phyloP scores from a whole-genome alignment of 208 protist species.

The Trypanosoma caninum region DNA sequence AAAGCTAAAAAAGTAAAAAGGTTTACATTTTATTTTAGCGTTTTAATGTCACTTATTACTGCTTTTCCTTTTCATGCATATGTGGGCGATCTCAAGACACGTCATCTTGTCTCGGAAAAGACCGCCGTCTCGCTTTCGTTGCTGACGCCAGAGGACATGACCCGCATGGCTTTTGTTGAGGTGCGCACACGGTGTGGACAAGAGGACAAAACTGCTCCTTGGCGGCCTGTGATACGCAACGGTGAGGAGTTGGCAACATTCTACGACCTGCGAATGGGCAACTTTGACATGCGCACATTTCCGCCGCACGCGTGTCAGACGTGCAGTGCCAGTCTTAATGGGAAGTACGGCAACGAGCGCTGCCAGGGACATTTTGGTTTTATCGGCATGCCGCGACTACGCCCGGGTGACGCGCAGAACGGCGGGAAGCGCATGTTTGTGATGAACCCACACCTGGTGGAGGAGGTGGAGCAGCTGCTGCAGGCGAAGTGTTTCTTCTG shows the following conservation, averaged over 20 bases:
- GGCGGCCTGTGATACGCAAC: constrained; percentile 42
- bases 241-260: constrained; percentile 59
- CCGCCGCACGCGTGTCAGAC: constrained; percentile 78
- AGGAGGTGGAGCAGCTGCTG: constrained; percentile 75
- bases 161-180: constrained; percentile 75
- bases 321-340: constrained; percentile 53
- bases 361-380: constrained; percentile 87
- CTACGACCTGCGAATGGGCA: constrained; percentile 89
- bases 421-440: constrained; percentile 47
- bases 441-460: constrained; percentile 78
- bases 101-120: constrained; percentile 56
- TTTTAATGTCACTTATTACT: constrained; percentile 81
- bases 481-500: constrained; percentile 88
- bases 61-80: constrained; percentile 84
- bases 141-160: constrained; percentile 78
- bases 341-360: constrained; percentile 82
- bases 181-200: constrained; percentile 66
- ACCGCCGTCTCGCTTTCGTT: constrained; percentile 74
- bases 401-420: constrained; percentile 43
- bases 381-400: constrained; percentile 77
- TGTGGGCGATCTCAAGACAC: constrained; percentile 78
- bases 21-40: not conserved
- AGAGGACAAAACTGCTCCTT: constrained; percentile 56
- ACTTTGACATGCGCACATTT: constrained; percentile 79
- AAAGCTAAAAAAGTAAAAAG: no score